A percentile compares a stretch with the other conserved stretches of the same genome.
Conservation (phyloP, 495 filamentous ascomycete genomes). For the Arthonia radiata region DNA sequence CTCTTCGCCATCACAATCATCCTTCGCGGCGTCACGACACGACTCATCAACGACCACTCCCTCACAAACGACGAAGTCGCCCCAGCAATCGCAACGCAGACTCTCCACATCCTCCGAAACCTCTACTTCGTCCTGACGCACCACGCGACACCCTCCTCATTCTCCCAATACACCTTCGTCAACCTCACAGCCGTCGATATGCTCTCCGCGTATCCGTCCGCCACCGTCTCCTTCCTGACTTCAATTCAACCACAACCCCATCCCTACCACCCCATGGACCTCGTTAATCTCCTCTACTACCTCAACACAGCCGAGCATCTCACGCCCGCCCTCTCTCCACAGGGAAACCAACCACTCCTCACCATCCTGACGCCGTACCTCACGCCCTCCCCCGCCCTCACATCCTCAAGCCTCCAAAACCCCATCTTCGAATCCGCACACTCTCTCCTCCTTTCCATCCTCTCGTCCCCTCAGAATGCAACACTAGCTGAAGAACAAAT, state of each 20-base stretch:
- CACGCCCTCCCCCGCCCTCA: conserved; percentile 31
- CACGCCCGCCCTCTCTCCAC: conserved; percentile 37
- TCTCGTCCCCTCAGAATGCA: conserved; percentile 56
- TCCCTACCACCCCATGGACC: conserved; percentile 48
- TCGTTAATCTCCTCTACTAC: conserved; percentile 72
- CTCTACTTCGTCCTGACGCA: conserved; percentile 78
- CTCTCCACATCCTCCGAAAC: conserved; percentile 55
- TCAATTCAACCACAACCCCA: conserved; percentile 31
- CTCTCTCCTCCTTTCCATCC: conserved; percentile 55
- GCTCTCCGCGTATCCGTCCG: conserved; percentile 43
- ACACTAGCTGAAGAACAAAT: conserved; percentile 44
- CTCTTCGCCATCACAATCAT: conserved; percentile 60
- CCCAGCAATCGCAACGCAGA: conserved; percentile 47
- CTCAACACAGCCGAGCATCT: conserved; percentile 79
- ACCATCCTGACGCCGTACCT: conserved; percentile 57
- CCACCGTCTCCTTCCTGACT: conserved; percentile 44
- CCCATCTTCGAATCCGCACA: conserved; percentile 79
- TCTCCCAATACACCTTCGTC: conserved; percentile 65
- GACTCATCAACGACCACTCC: conserved; percentile 30
- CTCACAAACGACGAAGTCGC: conserved; percentile 32
- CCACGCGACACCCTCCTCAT: conserved; percentile 43
- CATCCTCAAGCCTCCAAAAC: too few relatives aligned
- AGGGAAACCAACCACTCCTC: conserved; percentile 44
- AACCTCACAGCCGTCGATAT: conserved; percentile 77
- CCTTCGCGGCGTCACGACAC: conserved; percentile 44